Base-by-base conservation (phyloP, 2,329 filamentous ascomycete species). In the Didymosphaeria variabile region DNA sequence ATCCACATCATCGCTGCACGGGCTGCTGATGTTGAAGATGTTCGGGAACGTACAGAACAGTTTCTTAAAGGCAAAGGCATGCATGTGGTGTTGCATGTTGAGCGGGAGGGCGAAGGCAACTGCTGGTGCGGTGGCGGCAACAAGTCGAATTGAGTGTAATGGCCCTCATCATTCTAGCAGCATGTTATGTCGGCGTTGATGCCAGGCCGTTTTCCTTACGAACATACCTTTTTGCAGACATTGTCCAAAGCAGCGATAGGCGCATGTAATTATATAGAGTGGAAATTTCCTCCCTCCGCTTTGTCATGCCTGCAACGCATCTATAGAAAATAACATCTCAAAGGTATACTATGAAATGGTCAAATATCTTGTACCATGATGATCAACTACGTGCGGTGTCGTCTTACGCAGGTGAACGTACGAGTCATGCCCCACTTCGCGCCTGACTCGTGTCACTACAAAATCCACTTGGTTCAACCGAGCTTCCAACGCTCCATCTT, bases 1-100 rank as follows among this genome's bases (percentile, higher is more conserved):
- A 94, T 97, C 62, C 94, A 97, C 73, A 86, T 97, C 42, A 88
- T 93, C 61, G 92, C 92, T 0, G 87, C 89, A 0, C 86, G 87
- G 26, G 87, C 85, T 2, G 88, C 90, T 2, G 89, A 94, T 68
- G 75, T 94, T 58, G 92, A 97, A 69, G 94, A 97, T 64, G 92
- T 97, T 6, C 85, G 92, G 54, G 87, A 92, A 61, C 85, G 93
- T n/a, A 90, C 94, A 0, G 83, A 85, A 47, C 84, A 87, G 46
- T 95, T 93, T 67, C 82, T 97, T 23, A 80, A 84, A 8, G 86
- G 87, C 55, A 86, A 91, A 66, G 87, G 88, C 45, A 90, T 97
- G 79, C 90, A 97, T 71, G 87, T 93, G 13, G 88, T 96, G 29
- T 86, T 97, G 5, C 94, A 97, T 78, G 91, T 97, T 1, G 94